Base-by-base conservation (phyloP, 2,329 filamentous ascomycete species). In the Hawksworthiomyces lignivorus region DNA sequence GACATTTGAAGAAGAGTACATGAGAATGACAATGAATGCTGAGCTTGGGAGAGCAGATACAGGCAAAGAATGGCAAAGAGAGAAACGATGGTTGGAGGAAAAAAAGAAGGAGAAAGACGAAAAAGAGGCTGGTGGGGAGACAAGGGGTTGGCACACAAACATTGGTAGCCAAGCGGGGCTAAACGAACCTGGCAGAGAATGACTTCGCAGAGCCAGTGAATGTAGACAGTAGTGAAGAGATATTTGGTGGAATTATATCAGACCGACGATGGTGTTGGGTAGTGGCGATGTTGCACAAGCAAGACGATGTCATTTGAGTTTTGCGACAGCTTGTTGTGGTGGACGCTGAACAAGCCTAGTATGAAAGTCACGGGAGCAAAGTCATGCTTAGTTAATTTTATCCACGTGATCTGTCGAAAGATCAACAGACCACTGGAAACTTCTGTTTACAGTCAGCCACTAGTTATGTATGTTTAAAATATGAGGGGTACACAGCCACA, bases 221-320 rank as follows among this genome's bases (percentile, higher is more conserved):
- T 45, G 37, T 50, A 42, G 31, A 48, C 31, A 46, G 48, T 44
- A 44, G 46, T 48, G 49, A 57, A 59, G 56, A 51, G 45, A 58
- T 58, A 54, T 46, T 58, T 44, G 36, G 45, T 45, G 41, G 49
- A 59, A 57, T 43, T 48, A 56, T 56, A 52, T 47, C 43, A 48
- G n/a, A n/a, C n/a, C n/a, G n/a, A n/a, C n/a, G n/a, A n/a, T n/a
- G n/a, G n/a, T n/a, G 48, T 29, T 49, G 50, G 39, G 49, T 49
- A 49, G 43, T 33, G 52, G 51, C 46, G 39, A 41, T 38, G 41
- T 33, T 26, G 39, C 44, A 42, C 27, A 12, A 21, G 44, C 27
- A 12, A 21, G 36, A 32, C 49, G 45, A 48, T 26, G 37, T 41
- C 21, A 32, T 40, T 43, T 22, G 42, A 51, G 49, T 45, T 51